A percentile compares a stretch with the other conserved stretches of the same genome.
Conservation (phyloP, 2,329 filamentous ascomycete species). For the Botrytis aclada region DNA sequence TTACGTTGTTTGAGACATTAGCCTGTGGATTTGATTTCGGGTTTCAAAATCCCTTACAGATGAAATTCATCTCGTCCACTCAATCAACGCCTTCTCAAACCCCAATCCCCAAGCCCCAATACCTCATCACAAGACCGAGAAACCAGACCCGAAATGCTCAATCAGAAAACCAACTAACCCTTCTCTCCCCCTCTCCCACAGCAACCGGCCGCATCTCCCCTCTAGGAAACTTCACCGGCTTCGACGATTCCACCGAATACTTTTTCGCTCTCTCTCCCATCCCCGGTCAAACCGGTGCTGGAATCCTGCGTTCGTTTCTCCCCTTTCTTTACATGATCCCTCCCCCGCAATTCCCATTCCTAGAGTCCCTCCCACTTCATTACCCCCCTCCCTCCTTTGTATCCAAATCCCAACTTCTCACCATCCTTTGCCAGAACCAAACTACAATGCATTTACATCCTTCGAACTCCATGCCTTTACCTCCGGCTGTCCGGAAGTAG, state of each 20-base stretch:
- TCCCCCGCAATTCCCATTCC: not conserved
- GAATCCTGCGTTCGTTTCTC: not conserved
- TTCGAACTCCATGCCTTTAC: constrained; percentile 39
- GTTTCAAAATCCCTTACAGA: no score
- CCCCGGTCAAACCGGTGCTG: constrained; percentile 28
- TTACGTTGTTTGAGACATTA: no score
- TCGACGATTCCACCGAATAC: constrained; percentile 45
- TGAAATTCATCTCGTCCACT: no score
- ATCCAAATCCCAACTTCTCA: not conserved
- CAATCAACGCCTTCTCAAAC: no score
- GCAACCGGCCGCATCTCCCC: not conserved
- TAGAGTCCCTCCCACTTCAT: not conserved
- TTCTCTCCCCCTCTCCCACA: not conserved
- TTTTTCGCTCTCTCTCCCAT: constrained; percentile 45
- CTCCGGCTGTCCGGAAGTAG: constrained; percentile 40
- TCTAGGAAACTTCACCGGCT: constrained; percentile 41
- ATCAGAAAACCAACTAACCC: no score
- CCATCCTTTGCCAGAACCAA: constrained; percentile 15
- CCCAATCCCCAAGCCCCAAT: no score
- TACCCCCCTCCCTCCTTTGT: not conserved
- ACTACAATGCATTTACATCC: constrained; percentile 36
- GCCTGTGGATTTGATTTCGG: no score
- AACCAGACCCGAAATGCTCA: no score
- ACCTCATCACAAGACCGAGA: no score
- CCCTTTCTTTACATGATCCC: not conserved